Conservation (phyloP, 164 flowering plant species). For the Aristolochia californica region DNA sequence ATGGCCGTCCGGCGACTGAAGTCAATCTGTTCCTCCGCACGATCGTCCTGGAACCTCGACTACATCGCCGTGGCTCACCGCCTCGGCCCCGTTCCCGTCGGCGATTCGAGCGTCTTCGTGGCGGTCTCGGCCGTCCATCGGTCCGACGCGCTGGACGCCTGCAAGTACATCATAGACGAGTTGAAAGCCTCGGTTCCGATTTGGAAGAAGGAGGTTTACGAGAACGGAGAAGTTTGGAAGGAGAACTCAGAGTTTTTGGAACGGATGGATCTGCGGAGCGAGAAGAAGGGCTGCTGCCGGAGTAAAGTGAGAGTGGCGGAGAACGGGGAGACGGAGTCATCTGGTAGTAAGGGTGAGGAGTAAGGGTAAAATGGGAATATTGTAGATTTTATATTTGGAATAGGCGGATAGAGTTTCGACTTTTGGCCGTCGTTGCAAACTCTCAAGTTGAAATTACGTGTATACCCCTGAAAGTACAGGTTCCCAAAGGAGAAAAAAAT, state of each 20-base stretch:
- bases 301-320: constrained; percentile 6
- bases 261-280: constrained; percentile 18
- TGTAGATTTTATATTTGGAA: too few species aligned
- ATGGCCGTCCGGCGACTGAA: constrained; percentile 69
- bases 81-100: constrained; percentile 71
- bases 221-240: constrained; percentile 93
- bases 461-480: too few species aligned
- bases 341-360: too few species aligned
- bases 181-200: constrained; percentile 90
- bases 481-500: too few species aligned
- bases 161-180: constrained; percentile 80
- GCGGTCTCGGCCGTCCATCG: constrained; percentile 81
- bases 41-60: constrained; percentile 53
- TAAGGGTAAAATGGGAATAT: too few species aligned
- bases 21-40: constrained; percentile 56
- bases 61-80: constrained; percentile 73
- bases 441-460: too few species aligned
- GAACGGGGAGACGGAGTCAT: not conserved
- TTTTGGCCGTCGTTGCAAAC: too few species aligned
- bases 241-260: constrained; percentile 79
- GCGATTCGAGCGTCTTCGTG: constrained; percentile 77
- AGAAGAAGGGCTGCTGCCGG: not conserved
- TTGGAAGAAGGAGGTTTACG: constrained; percentile 94
- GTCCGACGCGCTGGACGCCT: constrained; percentile 70
- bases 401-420: too few species aligned